Evolutionary conservation across 108 stramenopile genomes (phyloP).

Genomic region (Pseudonitzschia multiseries): DNA sequence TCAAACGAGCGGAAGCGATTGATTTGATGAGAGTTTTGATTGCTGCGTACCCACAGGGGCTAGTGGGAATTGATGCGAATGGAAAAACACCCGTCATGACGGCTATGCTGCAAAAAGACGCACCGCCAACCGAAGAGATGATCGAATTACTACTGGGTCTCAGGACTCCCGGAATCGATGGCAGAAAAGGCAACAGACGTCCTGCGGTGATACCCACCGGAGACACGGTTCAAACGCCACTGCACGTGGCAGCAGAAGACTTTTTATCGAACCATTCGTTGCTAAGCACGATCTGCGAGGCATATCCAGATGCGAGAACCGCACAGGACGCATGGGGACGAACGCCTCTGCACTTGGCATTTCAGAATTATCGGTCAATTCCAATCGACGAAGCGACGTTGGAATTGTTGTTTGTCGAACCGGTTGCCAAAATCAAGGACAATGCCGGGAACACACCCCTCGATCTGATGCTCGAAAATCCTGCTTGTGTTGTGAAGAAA

Average conservation of each 20-base stretch:
- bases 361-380: conserved; percentile 34
- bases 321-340: conserved; percentile 47
- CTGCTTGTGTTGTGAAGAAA: conserved; percentile 18
- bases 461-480: conserved; percentile 35
- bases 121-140: conserved; percentile 27
- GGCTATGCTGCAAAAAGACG: conserved; percentile 28
- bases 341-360: conserved; percentile 47
- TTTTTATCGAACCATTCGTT: conserved; percentile 23
- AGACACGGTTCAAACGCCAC: conserved; percentile 35
- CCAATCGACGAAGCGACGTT: conserved; percentile 29
- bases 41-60: conserved; percentile 43
- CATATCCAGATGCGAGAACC: conserved; percentile 43
- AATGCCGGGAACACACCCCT: conserved; percentile 37
- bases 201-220: conserved; percentile 37
- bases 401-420: conserved; percentile 28
- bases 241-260: conserved; percentile 55
- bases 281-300: conserved; percentile 30
- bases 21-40: conserved; percentile 39
- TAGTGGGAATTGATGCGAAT: conserved; percentile 31
- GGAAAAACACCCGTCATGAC: conserved; percentile 46
- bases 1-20: not conserved
- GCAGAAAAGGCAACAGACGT: conserved; percentile 1
- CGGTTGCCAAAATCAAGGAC: conserved; percentile 32
- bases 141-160: conserved; percentile 42
- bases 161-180: conserved; percentile 30